phyloP scores from a whole-genome alignment of 2,329 filamentous ascomycete species.

The Trichoderma semiorbis region DNA sequence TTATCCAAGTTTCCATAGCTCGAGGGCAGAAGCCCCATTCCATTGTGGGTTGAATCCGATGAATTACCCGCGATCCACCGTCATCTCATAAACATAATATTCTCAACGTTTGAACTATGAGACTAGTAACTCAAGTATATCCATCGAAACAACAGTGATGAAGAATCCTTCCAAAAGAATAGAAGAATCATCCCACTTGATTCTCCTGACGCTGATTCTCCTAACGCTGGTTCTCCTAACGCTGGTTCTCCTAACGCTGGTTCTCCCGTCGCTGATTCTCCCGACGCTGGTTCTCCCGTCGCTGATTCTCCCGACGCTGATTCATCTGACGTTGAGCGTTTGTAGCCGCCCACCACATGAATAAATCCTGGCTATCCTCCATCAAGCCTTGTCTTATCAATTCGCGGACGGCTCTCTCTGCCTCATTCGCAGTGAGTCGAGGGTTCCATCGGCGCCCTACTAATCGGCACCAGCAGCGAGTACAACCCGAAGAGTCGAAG shows the following conservation, averaged over 20 bases:
- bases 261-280: too few species aligned
- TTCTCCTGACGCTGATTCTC: neutral
- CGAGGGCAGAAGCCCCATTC: neutral
- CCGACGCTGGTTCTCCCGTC: too few species aligned
- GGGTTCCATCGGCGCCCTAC: neutral
- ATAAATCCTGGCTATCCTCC: neutral
- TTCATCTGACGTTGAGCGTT: neutral
- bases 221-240: too few species aligned
- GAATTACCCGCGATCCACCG: neutral
- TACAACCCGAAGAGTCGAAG: neutral
- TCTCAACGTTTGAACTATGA: neutral
- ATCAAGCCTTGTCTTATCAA: neutral
- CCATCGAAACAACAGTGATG: neutral
- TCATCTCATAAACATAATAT: neutral
- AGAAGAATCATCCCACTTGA: neutral
- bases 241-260: too few species aligned
- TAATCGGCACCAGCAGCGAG: neutral
- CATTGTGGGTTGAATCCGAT: neutral
- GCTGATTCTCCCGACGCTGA: too few species aligned
- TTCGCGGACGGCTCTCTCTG: neutral
- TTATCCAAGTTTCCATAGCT: neutral
- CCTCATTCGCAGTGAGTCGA: neutral
- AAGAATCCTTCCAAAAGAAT: neutral
- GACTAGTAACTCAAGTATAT: neutral
- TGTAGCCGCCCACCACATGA: neutral